These are phyloP conservation scores for Monosporascus sp. DNA, from an alignment of 2,329 filamentous ascomycete genomes.

Conservation along the genomic window DNA sequence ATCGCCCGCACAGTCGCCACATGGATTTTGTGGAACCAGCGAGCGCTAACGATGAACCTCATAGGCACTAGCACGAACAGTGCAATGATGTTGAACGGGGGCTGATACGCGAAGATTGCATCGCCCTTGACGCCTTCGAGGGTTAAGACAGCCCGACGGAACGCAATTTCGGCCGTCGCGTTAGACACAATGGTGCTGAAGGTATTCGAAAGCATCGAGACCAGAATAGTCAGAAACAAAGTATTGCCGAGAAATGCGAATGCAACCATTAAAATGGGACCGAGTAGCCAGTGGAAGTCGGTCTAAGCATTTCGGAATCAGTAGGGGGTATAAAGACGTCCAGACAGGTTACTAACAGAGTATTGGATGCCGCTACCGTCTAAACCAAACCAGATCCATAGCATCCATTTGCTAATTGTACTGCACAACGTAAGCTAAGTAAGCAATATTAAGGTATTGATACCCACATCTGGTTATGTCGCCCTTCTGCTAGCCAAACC, in stretches of 20 bases:
- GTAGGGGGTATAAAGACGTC: constrained; percentile 5
- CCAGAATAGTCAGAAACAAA: constrained; percentile 80
- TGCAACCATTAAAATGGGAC: constrained; percentile 72
- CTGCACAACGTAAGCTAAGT: constrained; percentile 25
- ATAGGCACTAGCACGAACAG: constrained; percentile 69
- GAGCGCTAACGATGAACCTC: constrained; percentile 69
- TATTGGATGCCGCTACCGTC: constrained; percentile 62
- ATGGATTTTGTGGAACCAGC: constrained; percentile 89
- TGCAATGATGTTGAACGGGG: constrained; percentile 78
- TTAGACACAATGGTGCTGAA: constrained; percentile 74
- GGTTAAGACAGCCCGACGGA: constrained; percentile 72
- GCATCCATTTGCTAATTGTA: constrained; percentile 83
- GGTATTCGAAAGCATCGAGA: constrained; percentile 81
- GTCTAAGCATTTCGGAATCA: constrained; percentile 32
- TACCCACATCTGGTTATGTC: constrained; percentile 50
- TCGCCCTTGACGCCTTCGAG: constrained; percentile 84
- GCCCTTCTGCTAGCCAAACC: constrained; percentile 67
- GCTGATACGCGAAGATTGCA: constrained; percentile 75
- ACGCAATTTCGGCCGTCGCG: constrained; percentile 77
- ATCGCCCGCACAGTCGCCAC: constrained; percentile 68
- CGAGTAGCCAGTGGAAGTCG: constrained; percentile 74
- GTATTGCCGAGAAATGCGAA: constrained; percentile 86
- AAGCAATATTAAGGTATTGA: neutral
- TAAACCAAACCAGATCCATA: constrained; percentile 88
- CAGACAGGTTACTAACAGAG: constrained; percentile 34